These are phyloP conservation scores for Paulownia fortunei DNA, from an alignment of 257 asterid species.

Conservation along the genomic window DNA sequence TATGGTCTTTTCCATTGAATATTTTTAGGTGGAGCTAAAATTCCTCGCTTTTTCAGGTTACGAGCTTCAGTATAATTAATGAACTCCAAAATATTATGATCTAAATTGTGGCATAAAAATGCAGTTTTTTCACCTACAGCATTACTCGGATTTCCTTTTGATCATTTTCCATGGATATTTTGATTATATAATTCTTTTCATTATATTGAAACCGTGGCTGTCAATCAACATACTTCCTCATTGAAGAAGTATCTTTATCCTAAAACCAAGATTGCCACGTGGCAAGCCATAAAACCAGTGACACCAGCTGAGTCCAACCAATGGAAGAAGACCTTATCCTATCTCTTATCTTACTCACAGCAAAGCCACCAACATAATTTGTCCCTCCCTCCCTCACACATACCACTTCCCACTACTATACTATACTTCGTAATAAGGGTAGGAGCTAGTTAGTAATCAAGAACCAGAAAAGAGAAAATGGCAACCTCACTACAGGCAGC, in stretches of 20 bases:
- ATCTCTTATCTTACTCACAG: slow-evolving; percentile 60
- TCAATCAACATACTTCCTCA: slow-evolving; percentile 5
- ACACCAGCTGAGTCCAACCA: slow-evolving; percentile 45
- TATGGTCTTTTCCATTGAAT: too few species aligned
- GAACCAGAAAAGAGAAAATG: slow-evolving; percentile 45
- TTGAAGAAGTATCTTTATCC: slow-evolving; percentile 44
- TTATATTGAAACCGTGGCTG: neutral
- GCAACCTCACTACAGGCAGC: slow-evolving; percentile 92
- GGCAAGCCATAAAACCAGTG: slow-evolving; percentile 44
- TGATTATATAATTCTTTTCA: neutral
- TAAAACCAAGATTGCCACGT: slow-evolving; percentile 46
- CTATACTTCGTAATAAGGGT: slow-evolving; percentile 18
- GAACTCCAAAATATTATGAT: too few species aligned
- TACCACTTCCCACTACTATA: slow-evolving; percentile 12
- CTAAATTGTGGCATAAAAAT: too few species aligned
- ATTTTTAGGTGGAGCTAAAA: too few species aligned
- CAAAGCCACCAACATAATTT: slow-evolving; percentile 55
- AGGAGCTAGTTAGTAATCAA: neutral
- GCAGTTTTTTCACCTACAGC: neutral
- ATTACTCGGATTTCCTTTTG: neutral
- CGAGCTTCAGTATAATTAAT: too few species aligned
- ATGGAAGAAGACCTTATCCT: slow-evolving; percentile 70
- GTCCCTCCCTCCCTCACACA: slow-evolving; percentile 19
- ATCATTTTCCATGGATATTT: neutral
- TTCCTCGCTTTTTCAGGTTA: too few species aligned